Conservation (phyloP, 2,329 filamentous ascomycete species). For the Bretziella fagacearum region DNA sequence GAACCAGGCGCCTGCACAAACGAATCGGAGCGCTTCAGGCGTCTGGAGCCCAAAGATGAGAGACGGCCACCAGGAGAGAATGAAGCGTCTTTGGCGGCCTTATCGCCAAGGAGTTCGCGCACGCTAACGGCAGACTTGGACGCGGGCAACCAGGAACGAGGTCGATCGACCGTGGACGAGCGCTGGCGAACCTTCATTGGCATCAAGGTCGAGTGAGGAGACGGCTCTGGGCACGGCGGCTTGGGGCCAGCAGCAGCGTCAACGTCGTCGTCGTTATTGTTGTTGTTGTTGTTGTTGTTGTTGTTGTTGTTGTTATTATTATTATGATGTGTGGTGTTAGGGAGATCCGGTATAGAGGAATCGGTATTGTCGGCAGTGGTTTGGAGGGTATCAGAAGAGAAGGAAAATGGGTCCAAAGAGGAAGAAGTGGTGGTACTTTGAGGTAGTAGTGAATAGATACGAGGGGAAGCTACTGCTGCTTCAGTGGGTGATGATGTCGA, state of each 20-base stretch:
- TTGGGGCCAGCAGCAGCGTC: constrained; percentile 4
- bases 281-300: neutral
- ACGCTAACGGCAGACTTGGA: constrained; percentile 27
- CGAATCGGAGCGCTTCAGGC: constrained; percentile 2
- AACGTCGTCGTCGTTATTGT: neutral
- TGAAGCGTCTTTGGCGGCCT: constrained; percentile 16
- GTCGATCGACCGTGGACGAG: constrained; percentile 32
- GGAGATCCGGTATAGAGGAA: neutral
- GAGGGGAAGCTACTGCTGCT: neutral
- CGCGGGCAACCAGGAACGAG: constrained; percentile 35
- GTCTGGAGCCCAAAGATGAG: constrained; percentile 6
- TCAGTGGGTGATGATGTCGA: constrained; percentile 18
- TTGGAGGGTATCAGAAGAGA: neutral
- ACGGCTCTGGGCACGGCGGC: constrained; percentile 3
- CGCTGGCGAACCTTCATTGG: constrained; percentile 23
- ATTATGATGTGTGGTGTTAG: neutral
- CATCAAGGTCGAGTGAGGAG: constrained; percentile 14
- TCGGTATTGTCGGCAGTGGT: neutral
- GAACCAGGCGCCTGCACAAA: neutral
- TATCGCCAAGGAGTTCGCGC: constrained; percentile 18
- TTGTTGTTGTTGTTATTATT: neutral
- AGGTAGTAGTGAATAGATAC: neutral
- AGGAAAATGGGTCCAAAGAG: neutral
- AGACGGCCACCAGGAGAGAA: neutral
- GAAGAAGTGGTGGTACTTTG: neutral